Evolutionary conservation across 192 early-diverging fungal genomes (phyloP).

Genomic region (Coemansia sp.): DNA sequence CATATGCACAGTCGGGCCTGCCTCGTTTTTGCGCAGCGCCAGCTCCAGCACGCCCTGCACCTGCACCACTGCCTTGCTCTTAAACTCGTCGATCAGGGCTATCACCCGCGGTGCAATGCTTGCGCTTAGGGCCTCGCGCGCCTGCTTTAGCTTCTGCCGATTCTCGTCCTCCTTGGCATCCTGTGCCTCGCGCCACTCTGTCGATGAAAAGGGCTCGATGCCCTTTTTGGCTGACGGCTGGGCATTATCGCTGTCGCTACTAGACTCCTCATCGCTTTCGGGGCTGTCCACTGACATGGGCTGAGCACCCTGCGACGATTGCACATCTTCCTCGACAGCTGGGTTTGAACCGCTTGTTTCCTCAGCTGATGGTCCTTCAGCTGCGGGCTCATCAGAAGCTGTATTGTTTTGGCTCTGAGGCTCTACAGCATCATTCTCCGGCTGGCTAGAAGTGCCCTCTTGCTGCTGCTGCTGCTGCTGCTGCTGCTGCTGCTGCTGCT

Average conservation of each 20-base stretch:
- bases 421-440: not conserved
- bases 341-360: slow-evolving; percentile 49
- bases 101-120: slow-evolving; percentile 51
- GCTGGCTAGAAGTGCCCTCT: slow-evolving; percentile 1
- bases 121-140: slow-evolving; percentile 56
- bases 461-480: not conserved
- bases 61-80: slow-evolving; percentile 35
- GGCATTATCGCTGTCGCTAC: not conserved
- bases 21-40: slow-evolving; percentile 38
- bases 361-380: slow-evolving; percentile 16
- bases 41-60: slow-evolving; percentile 40
- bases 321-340: slow-evolving; percentile 20
- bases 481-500: not conserved
- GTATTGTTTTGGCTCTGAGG: not conserved
- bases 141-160: slow-evolving; percentile 23
- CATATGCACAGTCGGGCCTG: slow-evolving; percentile 18
- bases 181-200: slow-evolving; percentile 33
- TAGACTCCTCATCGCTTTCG: not conserved
- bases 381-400: not conserved
- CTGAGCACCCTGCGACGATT: slow-evolving; percentile 17
- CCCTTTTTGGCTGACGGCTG: not conserved
- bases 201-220: slow-evolving; percentile 4
- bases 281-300: slow-evolving; percentile 38
- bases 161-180: slow-evolving; percentile 30
- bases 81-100: slow-evolving; percentile 36